Base-by-base conservation (phyloP, 208 protist genomes). In the Jaenimonas drosophilae region DNA sequence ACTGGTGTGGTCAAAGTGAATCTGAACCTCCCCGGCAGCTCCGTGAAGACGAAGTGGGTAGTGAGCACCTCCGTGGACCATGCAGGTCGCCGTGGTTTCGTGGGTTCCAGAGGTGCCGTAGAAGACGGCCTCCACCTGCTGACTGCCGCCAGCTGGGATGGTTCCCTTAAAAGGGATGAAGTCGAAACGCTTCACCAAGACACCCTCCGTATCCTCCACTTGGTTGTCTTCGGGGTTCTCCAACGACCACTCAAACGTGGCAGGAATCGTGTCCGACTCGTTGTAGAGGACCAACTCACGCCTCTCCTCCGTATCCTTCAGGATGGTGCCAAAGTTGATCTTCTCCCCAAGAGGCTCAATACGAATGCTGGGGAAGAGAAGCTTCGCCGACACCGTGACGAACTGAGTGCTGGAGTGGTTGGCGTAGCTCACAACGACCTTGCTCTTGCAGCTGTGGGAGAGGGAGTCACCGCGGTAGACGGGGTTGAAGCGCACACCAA, bases 91-190 rank as follows among this genome's bases (percentile, higher is more conserved):
- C 14, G 63, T 81, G 6, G 74, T 59, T 23, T 52, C 56, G 61
- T 76, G 72, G 44, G 49, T 27, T 33, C 76, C 79, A 16, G 47
- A 39, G 17, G 50, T 48, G 3, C 86, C 87, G 39, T 85, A 85
- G 64, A 95, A 98, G 0, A 90, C 63, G 24, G 96, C 88, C 62
- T 96, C 80, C n/a, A 97, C 65, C 12, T 37, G 34, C 31, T 77
- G 56, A 26, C 54, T 61, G 44, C 59, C 83, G 9, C 93, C 95
- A 0, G 95, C 88, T 25, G 59, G 46, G 20, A 98, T 74, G 14
- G 59, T 59, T 23, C 92, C 92, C 5, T 79, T 62, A 50, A 96
- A 96, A 11, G 96, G 96, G 0, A 96, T 56, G 54, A 98, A 76
- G 59, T 98, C 96, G 55, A 98, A 98, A 7, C 67, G 57, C 25